phyloP scores from a whole-genome alignment of 75 land plant species.

The Selaginella moellendorffii region DNA sequence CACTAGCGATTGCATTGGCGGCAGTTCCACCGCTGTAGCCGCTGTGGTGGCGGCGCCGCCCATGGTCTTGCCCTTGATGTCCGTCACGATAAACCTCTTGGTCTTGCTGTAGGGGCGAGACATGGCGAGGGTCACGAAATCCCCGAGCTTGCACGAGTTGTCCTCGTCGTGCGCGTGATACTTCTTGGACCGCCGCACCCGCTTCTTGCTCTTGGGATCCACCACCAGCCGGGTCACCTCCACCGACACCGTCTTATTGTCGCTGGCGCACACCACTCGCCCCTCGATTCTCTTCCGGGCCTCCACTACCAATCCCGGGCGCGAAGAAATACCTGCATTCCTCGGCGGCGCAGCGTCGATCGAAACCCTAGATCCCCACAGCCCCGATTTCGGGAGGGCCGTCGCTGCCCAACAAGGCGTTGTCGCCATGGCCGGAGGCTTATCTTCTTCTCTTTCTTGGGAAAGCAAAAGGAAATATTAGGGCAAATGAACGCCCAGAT shows the following conservation, averaged over 20 bases:
- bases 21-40: too few species aligned
- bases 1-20: background rate
- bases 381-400: background rate
- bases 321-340: background rate
- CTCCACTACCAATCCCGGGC: slow-evolving; percentile 23
- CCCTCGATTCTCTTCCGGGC: slow-evolving; percentile 68
- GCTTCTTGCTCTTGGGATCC: slow-evolving; percentile 74
- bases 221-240: slow-evolving; percentile 63
- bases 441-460: too few species aligned
- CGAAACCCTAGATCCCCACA: too few species aligned
- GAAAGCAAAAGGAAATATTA: too few species aligned
- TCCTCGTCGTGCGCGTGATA: slow-evolving; percentile 84
- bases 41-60: too few species aligned
- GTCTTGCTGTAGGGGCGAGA: slow-evolving; percentile 79
- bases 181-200: slow-evolving; percentile 58
- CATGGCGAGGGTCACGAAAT: slow-evolving; percentile 52
- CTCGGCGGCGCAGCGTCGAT: background rate
- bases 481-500: too few species aligned
- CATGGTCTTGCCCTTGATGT: slow-evolving; percentile 8
- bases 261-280: slow-evolving; percentile 54
- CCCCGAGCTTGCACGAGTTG: slow-evolving; percentile 77
- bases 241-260: slow-evolving; percentile 77
- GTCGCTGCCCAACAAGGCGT: background rate
- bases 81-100: slow-evolving; percentile 46
- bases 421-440: background rate